Percentiles rank a stretch among this genome's conserved stretches.
These are phyloP conservation scores for Peronosclerospora sorghi DNA, from an alignment of 352 stramenopile species.

Conservation along the genomic window DNA sequence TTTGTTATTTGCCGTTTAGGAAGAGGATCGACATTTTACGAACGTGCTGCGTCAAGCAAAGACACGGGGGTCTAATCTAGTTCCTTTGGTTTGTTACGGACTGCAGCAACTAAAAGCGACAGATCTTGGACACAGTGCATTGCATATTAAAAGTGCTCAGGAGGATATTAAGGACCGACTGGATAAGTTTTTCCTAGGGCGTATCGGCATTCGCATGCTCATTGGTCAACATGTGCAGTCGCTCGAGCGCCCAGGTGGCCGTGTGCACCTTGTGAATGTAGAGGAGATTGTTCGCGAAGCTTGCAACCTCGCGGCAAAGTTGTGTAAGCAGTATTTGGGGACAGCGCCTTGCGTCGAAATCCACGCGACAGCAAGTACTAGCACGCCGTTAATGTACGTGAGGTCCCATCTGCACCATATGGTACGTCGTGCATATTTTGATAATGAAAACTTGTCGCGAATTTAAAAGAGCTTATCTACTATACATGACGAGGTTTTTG, in stretches of 20 bases:
- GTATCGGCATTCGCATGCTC: conserved; percentile 98
- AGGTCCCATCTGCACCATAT: conserved; percentile 79
- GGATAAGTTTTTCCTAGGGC: conserved; percentile 96
- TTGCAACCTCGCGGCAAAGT: conserved; percentile 32
- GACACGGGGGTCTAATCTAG: conserved; percentile 46
- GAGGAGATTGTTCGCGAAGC: conserved; percentile 53
- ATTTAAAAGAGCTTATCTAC: too few species aligned
- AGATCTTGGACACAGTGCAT: conserved; percentile 44
- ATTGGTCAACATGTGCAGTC: conserved; percentile 89
- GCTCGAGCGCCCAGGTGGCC: conserved; percentile 40
- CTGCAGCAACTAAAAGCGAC: conserved; percentile 57
- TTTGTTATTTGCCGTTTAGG: too few species aligned
- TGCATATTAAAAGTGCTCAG: conserved; percentile 51
- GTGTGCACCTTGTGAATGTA: conserved; percentile 62
- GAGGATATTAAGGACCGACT: conserved; percentile 77
- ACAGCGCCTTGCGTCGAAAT: conserved; percentile 50
- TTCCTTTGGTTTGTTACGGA: conserved; percentile 70
- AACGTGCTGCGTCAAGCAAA: conserved; percentile 45
- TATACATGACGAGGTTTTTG: too few species aligned
- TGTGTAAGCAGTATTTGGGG: conserved; percentile 52
- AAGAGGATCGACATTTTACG: conserved; percentile 58
- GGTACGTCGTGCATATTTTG: conserved; percentile 13
- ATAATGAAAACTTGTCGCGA: too few species aligned
- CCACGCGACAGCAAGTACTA: conserved; percentile 29
- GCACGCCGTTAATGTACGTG: conserved; percentile 71